Evolutionary conservation across 225 moss, liverwort and hornwort species (phyloP).

Genomic region (Straminergon stramineum): DNA sequence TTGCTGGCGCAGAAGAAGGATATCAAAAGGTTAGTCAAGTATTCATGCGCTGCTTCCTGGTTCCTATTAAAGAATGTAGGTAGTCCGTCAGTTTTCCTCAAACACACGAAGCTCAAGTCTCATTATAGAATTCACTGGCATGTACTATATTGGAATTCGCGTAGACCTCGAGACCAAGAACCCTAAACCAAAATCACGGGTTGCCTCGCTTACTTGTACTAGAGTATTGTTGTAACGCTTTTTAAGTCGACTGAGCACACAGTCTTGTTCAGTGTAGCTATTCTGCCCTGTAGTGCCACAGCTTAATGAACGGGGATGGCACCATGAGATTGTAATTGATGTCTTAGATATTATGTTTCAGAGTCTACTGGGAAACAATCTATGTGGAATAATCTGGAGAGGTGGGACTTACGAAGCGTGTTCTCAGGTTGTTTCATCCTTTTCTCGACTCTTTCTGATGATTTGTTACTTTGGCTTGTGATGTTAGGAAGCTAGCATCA

Average conservation of each 20-base stretch:
- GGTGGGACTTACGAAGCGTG: background rate
- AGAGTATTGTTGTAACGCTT: background rate
- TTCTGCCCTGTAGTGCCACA: background rate
- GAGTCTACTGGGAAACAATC: background rate
- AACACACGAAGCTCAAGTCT: background rate
- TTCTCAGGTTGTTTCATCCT: background rate
- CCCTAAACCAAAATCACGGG: background rate
- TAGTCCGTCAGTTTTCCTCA: background rate
- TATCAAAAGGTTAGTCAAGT: constrained; percentile 49
- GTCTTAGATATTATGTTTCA: background rate
- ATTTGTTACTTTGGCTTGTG: background rate
- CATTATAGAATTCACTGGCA: background rate
- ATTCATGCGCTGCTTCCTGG: background rate
- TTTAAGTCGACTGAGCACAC: background rate
- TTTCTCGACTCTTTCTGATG: background rate
- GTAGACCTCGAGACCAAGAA: background rate
- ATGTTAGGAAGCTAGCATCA: constrained; percentile 42
- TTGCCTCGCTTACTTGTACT: background rate
- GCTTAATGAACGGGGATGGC: background rate
- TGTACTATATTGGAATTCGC: background rate
- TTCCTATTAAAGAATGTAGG: background rate
- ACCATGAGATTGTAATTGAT: background rate
- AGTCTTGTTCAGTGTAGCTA: background rate
- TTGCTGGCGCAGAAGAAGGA: constrained; percentile 93
- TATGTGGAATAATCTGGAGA: background rate